These are phyloP conservation scores for Populus alba DNA, from an alignment of 345 rosid genomes.

Conservation along the genomic window DNA sequence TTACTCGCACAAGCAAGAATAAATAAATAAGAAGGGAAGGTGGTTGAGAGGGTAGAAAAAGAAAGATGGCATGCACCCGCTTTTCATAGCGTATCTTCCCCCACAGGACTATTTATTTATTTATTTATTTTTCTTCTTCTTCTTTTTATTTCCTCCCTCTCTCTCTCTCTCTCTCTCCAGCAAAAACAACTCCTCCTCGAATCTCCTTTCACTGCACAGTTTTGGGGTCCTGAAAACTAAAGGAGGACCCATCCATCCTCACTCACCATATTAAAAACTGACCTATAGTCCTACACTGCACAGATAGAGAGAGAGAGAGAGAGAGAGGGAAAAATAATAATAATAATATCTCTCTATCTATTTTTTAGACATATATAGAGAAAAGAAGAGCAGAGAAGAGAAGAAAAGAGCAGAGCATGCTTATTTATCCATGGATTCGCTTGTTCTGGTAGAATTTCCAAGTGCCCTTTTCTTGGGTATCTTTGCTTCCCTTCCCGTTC, in stretches of 20 bases:
- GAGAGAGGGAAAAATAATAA: neutral
- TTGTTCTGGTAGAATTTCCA: constrained; percentile 26
- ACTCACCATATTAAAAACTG: neutral
- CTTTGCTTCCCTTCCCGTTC: constrained; percentile 16
- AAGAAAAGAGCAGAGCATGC: neutral
- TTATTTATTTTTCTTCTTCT: neutral
- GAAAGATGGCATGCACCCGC: constrained; percentile 47
- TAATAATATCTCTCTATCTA: neutral
- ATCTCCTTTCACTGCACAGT: constrained; percentile 28
- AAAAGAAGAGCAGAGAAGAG: neutral
- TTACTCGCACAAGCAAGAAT: neutral
- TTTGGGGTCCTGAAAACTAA: constrained; percentile 37
- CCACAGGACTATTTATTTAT: neutral
- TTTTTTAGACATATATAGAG: neutral
- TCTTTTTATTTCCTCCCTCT: no score
- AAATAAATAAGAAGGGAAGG: constrained; percentile 5
- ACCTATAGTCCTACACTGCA: no score
- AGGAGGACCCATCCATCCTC: constrained; percentile 12
- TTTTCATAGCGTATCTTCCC: constrained; percentile 6
- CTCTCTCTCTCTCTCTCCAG: constrained; percentile 8
- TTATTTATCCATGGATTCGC: constrained; percentile 29
- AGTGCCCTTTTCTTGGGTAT: constrained; percentile 18
- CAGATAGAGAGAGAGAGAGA: neutral
- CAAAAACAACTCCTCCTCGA: constrained; percentile 29
- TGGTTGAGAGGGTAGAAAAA: constrained; percentile 7